phyloP scores from a whole-genome alignment of 1,284 basidiomycete species.

The Veloporphyrellus conicus region DNA sequence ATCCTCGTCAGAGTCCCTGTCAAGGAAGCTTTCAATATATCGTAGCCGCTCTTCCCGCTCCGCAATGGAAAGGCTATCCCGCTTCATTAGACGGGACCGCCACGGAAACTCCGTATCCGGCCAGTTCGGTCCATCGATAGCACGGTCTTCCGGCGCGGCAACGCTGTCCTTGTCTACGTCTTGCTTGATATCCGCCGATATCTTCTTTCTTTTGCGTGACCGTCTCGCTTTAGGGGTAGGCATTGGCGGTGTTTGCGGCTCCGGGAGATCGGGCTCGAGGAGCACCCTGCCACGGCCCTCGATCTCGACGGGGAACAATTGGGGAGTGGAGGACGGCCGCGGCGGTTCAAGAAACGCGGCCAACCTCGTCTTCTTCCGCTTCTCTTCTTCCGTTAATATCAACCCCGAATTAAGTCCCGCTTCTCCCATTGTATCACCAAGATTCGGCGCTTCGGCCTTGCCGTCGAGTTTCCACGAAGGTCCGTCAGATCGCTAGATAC shows the following conservation, averaged over 20 bases:
- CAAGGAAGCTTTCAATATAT: conserved; percentile 34
- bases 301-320: conserved; percentile 54
- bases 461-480: conserved; percentile 19
- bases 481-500: conserved; percentile 23
- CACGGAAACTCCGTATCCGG: conserved; percentile 73
- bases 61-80: conserved; percentile 45
- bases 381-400: conserved; percentile 52
- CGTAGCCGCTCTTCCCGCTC: conserved; percentile 51
- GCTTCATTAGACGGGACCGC: conserved; percentile 55
- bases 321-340: conserved; percentile 21
- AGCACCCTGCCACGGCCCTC: conserved; percentile 66
- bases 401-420: conserved; percentile 34
- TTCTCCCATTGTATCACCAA: conserved; percentile 37
- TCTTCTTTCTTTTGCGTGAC: conserved; percentile 34
- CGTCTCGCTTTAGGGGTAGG: conserved; percentile 34
- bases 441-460: conserved; percentile 22
- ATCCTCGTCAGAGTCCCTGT: conserved; percentile 37
- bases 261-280: conserved; percentile 44
- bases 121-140: conserved; percentile 59
- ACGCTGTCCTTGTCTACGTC: conserved; percentile 12
- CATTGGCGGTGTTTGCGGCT: conserved; percentile 26
- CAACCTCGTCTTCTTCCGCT: conserved; percentile 58
- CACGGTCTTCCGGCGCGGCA: conserved; percentile 9
- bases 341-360: conserved; percentile 50
- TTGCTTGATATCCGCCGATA: conserved; percentile 17